phyloP scores from a whole-genome alignment of 2,329 filamentous ascomycete genomes.

The Paraphoma chrysanthemicola region DNA sequence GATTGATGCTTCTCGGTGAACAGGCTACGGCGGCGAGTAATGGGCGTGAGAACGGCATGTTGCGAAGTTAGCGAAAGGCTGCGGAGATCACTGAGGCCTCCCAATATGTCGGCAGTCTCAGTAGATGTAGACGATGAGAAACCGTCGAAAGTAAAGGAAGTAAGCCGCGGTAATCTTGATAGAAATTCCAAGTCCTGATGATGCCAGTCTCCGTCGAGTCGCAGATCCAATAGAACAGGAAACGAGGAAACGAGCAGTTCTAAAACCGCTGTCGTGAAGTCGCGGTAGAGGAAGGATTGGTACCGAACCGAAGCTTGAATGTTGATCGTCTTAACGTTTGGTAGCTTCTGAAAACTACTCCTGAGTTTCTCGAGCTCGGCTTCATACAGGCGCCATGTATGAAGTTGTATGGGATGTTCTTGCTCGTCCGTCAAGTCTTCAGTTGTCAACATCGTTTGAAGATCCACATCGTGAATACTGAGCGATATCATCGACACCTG shows the following conservation, averaged over 20 bases:
- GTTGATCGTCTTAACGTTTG: constrained; percentile 26
- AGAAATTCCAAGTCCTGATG: constrained; percentile 31
- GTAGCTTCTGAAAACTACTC: constrained; percentile 19
- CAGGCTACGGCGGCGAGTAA: constrained; percentile 8
- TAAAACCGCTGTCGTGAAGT: constrained; percentile 28
- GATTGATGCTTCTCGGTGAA: constrained; percentile 23
- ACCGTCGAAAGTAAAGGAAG: constrained; percentile 36
- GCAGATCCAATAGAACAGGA: constrained; percentile 22
- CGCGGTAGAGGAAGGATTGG: constrained; percentile 36
- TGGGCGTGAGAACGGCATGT: constrained; percentile 14
- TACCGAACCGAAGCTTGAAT: constrained; percentile 19
- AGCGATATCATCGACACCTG: constrained; percentile 27
- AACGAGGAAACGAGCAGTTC: constrained; percentile 17
- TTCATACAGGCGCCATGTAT: constrained; percentile 35
- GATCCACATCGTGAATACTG: constrained; percentile 38
- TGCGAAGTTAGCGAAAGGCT: constrained; percentile 31
- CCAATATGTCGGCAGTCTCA: constrained; percentile 27
- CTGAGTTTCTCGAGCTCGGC: constrained; percentile 23
- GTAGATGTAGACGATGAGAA: constrained; percentile 25
- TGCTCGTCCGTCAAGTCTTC: background rate
- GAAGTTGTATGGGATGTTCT: constrained; percentile 11
- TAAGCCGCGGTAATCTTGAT: constrained; percentile 14
- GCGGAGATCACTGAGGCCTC: constrained; percentile 23
- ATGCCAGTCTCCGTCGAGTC: constrained; percentile 33
- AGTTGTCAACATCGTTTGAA: constrained; percentile 25